phyloP scores from a whole-genome alignment of 257 asterid genomes.

The Nicotiana paniculata region DNA sequence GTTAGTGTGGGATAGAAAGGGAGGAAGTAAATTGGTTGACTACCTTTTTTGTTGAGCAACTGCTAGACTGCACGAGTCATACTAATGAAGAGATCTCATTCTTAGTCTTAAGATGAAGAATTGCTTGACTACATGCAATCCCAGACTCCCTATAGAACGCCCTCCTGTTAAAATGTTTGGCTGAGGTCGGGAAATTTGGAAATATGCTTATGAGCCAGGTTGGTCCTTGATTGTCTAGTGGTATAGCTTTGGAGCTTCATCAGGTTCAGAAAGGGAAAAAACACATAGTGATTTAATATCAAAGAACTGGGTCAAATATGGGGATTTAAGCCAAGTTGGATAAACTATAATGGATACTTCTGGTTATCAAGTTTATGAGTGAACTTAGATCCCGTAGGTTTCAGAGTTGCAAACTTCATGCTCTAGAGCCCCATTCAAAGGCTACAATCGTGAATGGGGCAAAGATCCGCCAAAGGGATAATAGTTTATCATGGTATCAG shows the following conservation, averaged over 20 bases:
- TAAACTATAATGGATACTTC: not conserved
- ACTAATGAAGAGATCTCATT: not conserved
- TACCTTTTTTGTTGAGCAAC: not conserved
- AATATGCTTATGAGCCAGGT: not conserved
- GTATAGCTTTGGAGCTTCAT: not conserved
- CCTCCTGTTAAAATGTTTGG: not conserved
- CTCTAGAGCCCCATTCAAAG: not conserved
- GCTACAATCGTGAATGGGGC: not conserved
- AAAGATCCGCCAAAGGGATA: no score
- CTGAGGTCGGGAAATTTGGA: not conserved
- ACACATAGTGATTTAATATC: not conserved
- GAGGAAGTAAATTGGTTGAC: not conserved
- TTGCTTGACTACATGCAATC: not conserved
- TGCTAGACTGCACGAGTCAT: not conserved
- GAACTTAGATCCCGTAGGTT: not conserved
- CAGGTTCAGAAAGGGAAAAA: not conserved
- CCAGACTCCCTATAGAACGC: not conserved
- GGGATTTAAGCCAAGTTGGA: not conserved
- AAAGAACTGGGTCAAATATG: not conserved
- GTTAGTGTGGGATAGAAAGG: not conserved
- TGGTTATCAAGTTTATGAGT: not conserved
- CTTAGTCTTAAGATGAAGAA: not conserved
- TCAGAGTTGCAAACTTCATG: not conserved
- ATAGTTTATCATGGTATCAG: not conserved
- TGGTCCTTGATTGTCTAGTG: not conserved